These are phyloP conservation scores for Tricholoma matsutake DNA, from an alignment of 768 basidiomycete species.

Conservation along the genomic window DNA sequence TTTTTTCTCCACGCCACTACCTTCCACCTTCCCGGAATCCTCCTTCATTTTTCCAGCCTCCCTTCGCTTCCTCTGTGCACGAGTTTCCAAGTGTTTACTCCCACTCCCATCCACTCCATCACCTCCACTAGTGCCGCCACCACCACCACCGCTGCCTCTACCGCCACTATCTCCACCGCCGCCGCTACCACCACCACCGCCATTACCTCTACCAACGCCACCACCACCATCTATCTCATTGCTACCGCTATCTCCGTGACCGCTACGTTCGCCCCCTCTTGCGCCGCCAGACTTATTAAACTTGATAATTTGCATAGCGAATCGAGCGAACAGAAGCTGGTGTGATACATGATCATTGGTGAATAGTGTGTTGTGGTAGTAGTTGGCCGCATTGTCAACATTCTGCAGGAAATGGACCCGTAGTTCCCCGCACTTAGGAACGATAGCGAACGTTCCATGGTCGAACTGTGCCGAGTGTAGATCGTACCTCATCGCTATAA, in stretches of 20 bases:
- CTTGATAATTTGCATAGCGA: background rate
- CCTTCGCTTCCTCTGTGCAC: background rate
- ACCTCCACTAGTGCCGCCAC: background rate
- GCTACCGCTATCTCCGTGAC: background rate
- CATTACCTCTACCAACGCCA: background rate
- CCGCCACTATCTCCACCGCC: background rate
- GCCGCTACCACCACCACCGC: background rate
- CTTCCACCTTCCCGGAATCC: background rate
- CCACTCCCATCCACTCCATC: background rate
- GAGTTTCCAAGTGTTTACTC: background rate
- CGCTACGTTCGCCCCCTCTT: background rate
- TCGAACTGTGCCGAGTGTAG: background rate
- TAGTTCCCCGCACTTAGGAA: background rate
- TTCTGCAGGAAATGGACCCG: conserved; percentile 1
- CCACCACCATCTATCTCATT: conserved; percentile 1
- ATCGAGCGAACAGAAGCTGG: background rate
- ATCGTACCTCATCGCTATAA: background rate
- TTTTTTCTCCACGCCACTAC: background rate
- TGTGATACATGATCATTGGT: background rate
- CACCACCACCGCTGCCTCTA: background rate
- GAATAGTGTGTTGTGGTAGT: conserved; percentile 1
- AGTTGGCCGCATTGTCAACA: background rate
- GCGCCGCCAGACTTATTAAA: conserved; percentile 1
- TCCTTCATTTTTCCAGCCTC: conserved; percentile 3
- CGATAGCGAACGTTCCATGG: background rate